Base-by-base conservation (phyloP, 164 flowering plant genomes). In the Nelumbo lutea region DNA sequence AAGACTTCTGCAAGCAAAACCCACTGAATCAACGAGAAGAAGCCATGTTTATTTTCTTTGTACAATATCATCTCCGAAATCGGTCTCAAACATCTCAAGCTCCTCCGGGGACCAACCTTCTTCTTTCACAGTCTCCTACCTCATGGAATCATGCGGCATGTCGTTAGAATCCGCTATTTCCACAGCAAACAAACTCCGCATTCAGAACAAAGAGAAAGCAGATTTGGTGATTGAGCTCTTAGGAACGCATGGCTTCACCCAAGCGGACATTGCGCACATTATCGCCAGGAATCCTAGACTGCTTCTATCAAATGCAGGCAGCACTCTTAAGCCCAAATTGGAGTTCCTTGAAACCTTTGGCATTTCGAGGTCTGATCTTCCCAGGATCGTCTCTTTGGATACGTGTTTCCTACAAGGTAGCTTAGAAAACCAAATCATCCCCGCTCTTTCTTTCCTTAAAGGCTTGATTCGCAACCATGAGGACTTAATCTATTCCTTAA, bases 81-180 rank as follows among this genome's bases (percentile, higher is more conserved):
- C 11, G 13, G 10, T 42, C 27, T 61, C 46, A 5, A 9, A 42
- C 7, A 61, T 6, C 44, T 41, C 45, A 42, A 42, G 27, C 3
- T n/a, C 66, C 51, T 45, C 9, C 2, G 15, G 46, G 9, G 2
- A 63, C 45, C 39, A 45, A 7, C 60, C 27, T 27, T 27, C 27
- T 27, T 27, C 70, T 14, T 59, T 70, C 15, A 41, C 69, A 2
- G 61, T 75, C 8, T 70, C 76, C n/a, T 79, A 76, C 68, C 75
- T 76, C 61, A n/a, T 52, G 3, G 40, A 65, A 3, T 67, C 74
- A 57, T 76, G 74, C 64, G 79, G 82, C 58, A 57, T 79, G 5
- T 61, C 82, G 2, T 59, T 10, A 9, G 76, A 76, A 59, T 50
- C 70, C 27, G 81, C 81, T 14, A 41, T 43, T 2, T 57, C 59